phyloP scores from a whole-genome alignment of 768 basidiomycete species.

The Pleurotus tuber-regium region DNA sequence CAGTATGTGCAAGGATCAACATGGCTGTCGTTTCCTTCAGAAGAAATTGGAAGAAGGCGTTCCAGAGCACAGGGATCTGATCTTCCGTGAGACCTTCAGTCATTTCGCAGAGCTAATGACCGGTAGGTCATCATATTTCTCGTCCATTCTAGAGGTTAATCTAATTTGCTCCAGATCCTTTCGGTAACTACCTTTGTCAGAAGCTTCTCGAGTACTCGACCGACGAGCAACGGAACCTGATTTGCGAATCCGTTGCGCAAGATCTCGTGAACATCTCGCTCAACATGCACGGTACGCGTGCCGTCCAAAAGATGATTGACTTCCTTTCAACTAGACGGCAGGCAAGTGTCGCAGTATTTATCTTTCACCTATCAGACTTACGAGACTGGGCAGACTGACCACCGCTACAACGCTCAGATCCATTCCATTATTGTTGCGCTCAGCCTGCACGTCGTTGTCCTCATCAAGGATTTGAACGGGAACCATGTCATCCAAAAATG shows the following conservation, averaged over 20 bases:
- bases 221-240: constrained; percentile 94
- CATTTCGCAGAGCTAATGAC: constrained; percentile 99
- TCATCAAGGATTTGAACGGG: constrained; percentile 98
- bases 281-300: constrained; percentile 99
- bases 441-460: constrained; percentile 95
- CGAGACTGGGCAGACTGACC: constrained; percentile 65
- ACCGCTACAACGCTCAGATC: constrained; percentile 86
- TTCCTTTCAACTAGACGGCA: constrained; percentile 94
- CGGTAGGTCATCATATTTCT: constrained; percentile 42
- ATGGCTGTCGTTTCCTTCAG: constrained; percentile 96
- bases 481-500: constrained; percentile 99
- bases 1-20: constrained; percentile 95
- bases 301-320: constrained; percentile 99
- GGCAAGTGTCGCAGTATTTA: constrained; percentile 50
- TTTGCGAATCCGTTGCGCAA: constrained; percentile 96
- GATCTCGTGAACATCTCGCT: constrained; percentile 97
- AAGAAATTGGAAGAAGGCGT: constrained; percentile 98
- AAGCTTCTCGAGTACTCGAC: constrained; percentile 96
- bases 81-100: constrained; percentile 96
- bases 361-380: constrained; percentile 48
- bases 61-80: constrained; percentile 97
- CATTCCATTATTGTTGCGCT: constrained; percentile 95
- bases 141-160: constrained; percentile 9
- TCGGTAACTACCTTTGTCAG: constrained; percentile 99
- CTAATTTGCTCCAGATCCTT: constrained; percentile 65